These are phyloP conservation scores for Aspergillus oerlinghausenensis DNA, from an alignment of 2,329 filamentous ascomycete genomes.

Conservation along the genomic window DNA sequence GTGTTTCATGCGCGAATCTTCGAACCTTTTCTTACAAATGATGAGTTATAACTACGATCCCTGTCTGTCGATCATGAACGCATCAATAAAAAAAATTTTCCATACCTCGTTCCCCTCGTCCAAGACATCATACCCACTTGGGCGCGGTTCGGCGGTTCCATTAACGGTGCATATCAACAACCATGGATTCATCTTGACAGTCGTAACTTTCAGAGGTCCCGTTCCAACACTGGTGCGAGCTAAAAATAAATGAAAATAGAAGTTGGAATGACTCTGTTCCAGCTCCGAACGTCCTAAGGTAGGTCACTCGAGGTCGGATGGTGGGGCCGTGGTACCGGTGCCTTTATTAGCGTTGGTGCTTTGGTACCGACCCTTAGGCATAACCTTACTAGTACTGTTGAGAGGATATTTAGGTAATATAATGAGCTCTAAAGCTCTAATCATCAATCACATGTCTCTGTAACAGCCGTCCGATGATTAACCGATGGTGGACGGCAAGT, in stretches of 20 bases:
- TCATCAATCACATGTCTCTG: not conserved
- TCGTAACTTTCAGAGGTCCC: not conserved
- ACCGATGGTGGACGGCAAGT: not conserved
- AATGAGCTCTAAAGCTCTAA: not conserved
- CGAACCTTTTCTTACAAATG: not conserved
- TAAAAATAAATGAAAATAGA: not conserved
- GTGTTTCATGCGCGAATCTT: not conserved
- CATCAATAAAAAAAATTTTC: not conserved
- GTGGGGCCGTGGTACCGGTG: conserved; percentile 24
- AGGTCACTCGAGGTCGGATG: conserved; percentile 20
- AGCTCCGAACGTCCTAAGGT: too few relatives aligned
- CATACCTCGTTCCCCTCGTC: not conserved
- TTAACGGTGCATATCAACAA: not conserved
- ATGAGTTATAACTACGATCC: not conserved
- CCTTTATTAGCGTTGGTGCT: conserved; percentile 1
- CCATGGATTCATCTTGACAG: not conserved
- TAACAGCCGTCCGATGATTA: not conserved
- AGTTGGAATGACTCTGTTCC: not conserved
- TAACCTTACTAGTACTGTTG: too few relatives aligned
- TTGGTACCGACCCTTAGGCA: not conserved
- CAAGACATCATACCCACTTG: not conserved
- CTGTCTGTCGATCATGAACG: not conserved
- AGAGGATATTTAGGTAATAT: not conserved
- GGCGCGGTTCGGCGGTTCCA: not conserved
- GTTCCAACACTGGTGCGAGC: not conserved